phyloP scores from a whole-genome alignment of 306 rosid species.

The Alnus rubra region DNA sequence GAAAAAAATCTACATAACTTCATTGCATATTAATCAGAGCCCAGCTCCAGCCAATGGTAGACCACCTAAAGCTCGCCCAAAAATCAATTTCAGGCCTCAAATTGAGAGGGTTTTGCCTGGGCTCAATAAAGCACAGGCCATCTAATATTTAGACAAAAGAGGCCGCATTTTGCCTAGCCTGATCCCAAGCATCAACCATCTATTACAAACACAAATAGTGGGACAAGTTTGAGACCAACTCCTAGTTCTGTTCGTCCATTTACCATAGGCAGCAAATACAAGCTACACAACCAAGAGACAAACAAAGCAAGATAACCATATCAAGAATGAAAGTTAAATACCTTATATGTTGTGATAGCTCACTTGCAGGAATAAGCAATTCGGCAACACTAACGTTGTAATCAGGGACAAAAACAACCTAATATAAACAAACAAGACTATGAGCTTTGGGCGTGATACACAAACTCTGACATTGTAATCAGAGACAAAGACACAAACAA shows the following conservation, averaged over 20 bases:
- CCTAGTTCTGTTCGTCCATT: neutral
- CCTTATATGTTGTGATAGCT: constrained; percentile 98
- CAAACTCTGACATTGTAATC: neutral
- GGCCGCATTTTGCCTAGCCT: neutral
- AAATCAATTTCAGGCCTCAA: neutral
- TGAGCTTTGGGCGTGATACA: neutral
- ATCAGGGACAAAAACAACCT: constrained; percentile 96
- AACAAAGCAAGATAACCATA: constrained; percentile 20
- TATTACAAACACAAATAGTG: neutral
- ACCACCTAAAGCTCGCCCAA: neutral
- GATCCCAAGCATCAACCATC: neutral
- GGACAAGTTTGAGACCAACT: neutral
- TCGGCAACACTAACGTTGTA: constrained; percentile 97
- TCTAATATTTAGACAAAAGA: neutral
- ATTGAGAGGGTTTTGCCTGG: neutral
- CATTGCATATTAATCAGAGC: neutral
- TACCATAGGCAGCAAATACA: neutral
- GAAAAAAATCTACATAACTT: neutral
- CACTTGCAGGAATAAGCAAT: constrained; percentile 94
- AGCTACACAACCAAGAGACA: constrained; percentile 17
- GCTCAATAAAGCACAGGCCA: neutral
- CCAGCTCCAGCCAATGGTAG: neutral
- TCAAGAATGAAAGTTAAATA: constrained; percentile 24
- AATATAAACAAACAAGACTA: constrained; percentile 10
- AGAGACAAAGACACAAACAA: constrained; percentile 19